Conservation (phyloP, 2,329 filamentous ascomycete species). For the Fusarium veterinarium region DNA sequence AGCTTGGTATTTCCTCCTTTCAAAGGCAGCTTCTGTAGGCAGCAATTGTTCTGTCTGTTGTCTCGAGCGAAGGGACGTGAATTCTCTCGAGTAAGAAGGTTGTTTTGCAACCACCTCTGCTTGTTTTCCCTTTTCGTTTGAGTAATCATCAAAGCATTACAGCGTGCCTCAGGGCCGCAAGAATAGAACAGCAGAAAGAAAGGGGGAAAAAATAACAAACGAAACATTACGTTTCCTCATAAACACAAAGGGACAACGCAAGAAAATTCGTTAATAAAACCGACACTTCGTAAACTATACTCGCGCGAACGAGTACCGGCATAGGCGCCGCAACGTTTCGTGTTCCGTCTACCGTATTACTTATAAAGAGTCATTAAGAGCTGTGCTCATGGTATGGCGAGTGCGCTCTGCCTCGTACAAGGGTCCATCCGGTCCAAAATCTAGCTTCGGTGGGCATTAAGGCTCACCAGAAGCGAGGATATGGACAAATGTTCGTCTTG, state of each 20-base stretch:
- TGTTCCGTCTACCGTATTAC: slow-evolving; percentile 46
- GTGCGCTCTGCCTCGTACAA: slow-evolving; percentile 16
- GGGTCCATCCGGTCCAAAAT: slow-evolving; percentile 11
- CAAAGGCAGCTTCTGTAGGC: slow-evolving; percentile 14
- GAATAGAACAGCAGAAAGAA: slow-evolving; percentile 34
- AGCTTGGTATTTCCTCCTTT: slow-evolving; percentile 29
- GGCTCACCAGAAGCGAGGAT: background rate
- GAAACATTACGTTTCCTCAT: slow-evolving; percentile 43
- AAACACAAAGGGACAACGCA: slow-evolving; percentile 44
- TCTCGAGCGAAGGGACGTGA: slow-evolving; percentile 38
- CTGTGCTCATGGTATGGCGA: slow-evolving; percentile 31
- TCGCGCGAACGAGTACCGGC: slow-evolving; percentile 43
- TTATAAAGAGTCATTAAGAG: slow-evolving; percentile 46
- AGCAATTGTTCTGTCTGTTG: slow-evolving; percentile 1
- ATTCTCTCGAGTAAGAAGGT: slow-evolving; percentile 30
- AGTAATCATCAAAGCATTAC: slow-evolving; percentile 45
- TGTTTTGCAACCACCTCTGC: slow-evolving; percentile 1
- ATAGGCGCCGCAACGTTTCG: slow-evolving; percentile 36
- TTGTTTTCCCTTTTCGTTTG: slow-evolving; percentile 20
- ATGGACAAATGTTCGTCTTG: background rate
- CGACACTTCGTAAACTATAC: slow-evolving; percentile 37
- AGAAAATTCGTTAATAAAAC: slow-evolving; percentile 42
- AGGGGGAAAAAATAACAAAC: slow-evolving; percentile 35
- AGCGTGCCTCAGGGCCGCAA: slow-evolving; percentile 29
- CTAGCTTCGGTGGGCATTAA: slow-evolving; percentile 1